phyloP scores from a whole-genome alignment of 2,329 filamentous ascomycete species.

The Zymoseptoria crescenta region DNA sequence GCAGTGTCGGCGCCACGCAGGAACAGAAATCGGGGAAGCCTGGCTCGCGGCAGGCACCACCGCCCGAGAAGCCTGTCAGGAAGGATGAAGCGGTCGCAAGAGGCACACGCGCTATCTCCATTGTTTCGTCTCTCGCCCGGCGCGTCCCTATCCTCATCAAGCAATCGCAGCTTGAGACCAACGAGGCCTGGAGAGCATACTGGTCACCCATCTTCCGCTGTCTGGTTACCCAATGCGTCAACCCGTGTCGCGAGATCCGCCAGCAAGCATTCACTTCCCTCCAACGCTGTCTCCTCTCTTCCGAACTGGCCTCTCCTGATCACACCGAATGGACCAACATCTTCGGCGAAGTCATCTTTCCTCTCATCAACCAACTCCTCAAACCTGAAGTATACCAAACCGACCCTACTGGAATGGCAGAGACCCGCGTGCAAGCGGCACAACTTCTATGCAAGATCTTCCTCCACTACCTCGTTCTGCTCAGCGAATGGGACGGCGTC shows the following conservation, averaged over 20 bases:
- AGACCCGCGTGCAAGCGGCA: conserved; percentile 85
- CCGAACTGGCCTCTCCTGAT: conserved; percentile 72
- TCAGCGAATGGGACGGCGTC: conserved; percentile 82
- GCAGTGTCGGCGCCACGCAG: conserved; percentile 60
- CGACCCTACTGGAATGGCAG: conserved; percentile 87
- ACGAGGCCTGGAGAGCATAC: conserved; percentile 85
- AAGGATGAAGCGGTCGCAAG: conserved; percentile 67
- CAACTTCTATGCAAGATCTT: conserved; percentile 93
- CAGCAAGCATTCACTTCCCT: conserved; percentile 80
- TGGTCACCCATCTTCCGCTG: conserved; percentile 93
- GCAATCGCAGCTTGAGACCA: conserved; percentile 75
- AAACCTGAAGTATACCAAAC: conserved; percentile 93
- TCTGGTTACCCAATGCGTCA: conserved; percentile 82
- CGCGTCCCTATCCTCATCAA: conserved; percentile 81
- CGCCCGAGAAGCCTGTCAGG: conserved; percentile 33
- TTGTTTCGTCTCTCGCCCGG: conserved; percentile 73
- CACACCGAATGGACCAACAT: conserved; percentile 86
- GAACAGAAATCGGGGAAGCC: conserved; percentile 46
- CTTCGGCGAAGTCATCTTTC: conserved; percentile 88
- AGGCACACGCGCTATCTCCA: conserved; percentile 70
- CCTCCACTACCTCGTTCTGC: conserved; percentile 78
- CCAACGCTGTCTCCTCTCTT: conserved; percentile 76
- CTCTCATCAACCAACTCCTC: conserved; percentile 74
- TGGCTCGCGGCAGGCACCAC: conserved; percentile 15
- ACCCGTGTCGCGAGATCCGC: conserved; percentile 86